phyloP scores from a whole-genome alignment of 2,329 filamentous ascomycete species.

The Colletotrichum spaethianum region DNA sequence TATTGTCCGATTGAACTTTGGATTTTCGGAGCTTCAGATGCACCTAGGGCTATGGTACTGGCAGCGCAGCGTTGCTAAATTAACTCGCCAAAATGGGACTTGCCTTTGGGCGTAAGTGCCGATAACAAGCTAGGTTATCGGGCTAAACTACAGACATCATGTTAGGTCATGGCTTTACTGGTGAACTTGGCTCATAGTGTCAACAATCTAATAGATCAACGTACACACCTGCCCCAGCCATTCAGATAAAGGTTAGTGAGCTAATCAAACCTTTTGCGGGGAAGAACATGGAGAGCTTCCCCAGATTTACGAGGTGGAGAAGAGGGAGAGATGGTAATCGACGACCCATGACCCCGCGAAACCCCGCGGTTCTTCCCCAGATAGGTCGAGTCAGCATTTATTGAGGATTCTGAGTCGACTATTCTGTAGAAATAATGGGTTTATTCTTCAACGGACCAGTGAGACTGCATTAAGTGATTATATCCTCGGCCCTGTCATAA shows the following conservation, averaged over 20 bases:
- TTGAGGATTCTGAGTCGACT: not conserved
- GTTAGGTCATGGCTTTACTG: not conserved
- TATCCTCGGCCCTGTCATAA: not conserved
- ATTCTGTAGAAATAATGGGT: too few species aligned
- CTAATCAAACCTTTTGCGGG: slow-evolving; percentile 7
- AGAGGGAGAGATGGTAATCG: too few species aligned
- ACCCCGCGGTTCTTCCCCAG: slow-evolving; percentile 24
- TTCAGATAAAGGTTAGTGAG: not conserved
- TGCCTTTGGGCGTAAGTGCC: not conserved
- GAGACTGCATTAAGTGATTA: not conserved
- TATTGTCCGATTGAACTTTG: not conserved
- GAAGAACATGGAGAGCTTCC: not conserved
- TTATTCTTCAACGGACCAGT: not conserved
- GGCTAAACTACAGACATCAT: not conserved
- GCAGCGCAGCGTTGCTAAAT: not conserved
- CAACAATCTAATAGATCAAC: not conserved
- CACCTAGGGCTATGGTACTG: too few species aligned
- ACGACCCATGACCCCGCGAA: slow-evolving; percentile 2
- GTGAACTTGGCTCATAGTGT: slow-evolving; percentile 2
- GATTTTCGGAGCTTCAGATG: too few species aligned
- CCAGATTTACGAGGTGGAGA: too few species aligned
- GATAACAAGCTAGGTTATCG: not conserved
- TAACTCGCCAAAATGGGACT: not conserved
- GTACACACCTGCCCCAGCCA: slow-evolving; percentile 1
- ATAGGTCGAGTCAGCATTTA: slow-evolving; percentile 20